Percentiles rank a stretch among this genome's conserved stretches.
Conservation (phyloP, 2,329 filamentous ascomycete species). For the Cladosporium sphaerospermum region DNA sequence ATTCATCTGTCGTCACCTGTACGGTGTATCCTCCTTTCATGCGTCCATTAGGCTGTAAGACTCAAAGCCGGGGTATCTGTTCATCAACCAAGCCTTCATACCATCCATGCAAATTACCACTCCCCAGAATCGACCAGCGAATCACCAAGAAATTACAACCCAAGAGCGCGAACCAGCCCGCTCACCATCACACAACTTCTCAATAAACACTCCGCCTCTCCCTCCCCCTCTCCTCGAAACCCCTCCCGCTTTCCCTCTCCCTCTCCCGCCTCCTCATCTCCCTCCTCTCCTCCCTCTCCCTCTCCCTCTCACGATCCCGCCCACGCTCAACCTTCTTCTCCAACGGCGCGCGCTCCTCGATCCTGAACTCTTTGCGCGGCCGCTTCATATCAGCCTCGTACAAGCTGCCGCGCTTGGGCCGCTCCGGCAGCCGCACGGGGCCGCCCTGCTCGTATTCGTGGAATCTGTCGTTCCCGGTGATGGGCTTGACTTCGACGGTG, state of each 20-base stretch:
- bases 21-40: no score
- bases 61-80: no score
- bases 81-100: no score
- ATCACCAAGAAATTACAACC: not conserved
- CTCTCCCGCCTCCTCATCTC: conserved; percentile 4
- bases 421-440: conserved; percentile 5
- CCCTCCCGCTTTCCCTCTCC: not conserved
- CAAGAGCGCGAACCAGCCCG: not conserved
- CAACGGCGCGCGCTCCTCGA: conserved; percentile 4
- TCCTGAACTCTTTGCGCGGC: conserved; percentile 7
- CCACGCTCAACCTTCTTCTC: not conserved
- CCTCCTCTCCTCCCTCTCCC: conserved; percentile 3
- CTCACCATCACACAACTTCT: not conserved
- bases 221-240: not conserved
- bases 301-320: conserved; percentile 3
- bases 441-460: not conserved
- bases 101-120: not conserved
- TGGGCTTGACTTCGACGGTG: conserved; percentile 12
- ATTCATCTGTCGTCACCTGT: no score
- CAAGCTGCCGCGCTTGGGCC: conserved; percentile 3
- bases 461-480: not conserved
- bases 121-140: not conserved
- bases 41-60: no score
- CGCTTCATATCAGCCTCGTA: conserved; percentile 11
- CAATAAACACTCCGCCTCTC: not conserved